Conservation (phyloP, 106 monocot species). For the Iris macrosiphon region DNA sequence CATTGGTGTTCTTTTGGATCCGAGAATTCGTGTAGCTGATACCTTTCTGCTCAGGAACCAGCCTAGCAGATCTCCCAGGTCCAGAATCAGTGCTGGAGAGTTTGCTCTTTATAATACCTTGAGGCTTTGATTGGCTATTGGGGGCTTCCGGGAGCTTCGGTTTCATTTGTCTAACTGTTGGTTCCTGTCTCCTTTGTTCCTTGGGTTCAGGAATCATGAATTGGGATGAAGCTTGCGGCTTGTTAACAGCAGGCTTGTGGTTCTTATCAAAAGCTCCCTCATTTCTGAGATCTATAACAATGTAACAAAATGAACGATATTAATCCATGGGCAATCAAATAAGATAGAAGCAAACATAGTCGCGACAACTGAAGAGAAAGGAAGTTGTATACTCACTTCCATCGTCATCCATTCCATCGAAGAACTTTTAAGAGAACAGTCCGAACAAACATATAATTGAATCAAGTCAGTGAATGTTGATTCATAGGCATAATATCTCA, state of each 20-base stretch:
- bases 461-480: slow-evolving; percentile 5
- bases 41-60: neutral
- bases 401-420: slow-evolving; percentile 89
- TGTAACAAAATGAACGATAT: neutral
- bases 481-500: neutral
- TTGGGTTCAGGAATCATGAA: too few species aligned
- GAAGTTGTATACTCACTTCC: slow-evolving; percentile 71
- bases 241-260: slow-evolving; percentile 1
- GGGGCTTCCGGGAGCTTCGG: slow-evolving; percentile 15
- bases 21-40: neutral
- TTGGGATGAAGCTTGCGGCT: too few species aligned
- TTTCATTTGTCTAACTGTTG: too few species aligned
- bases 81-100: slow-evolving; percentile 16
- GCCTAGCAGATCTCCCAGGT: neutral
- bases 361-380: neutral
- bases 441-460: slow-evolving; percentile 2
- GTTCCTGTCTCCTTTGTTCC: too few species aligned
- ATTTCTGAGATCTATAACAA: slow-evolving; percentile 50
- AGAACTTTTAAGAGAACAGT: slow-evolving; percentile 44
- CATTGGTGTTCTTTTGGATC: slow-evolving; percentile 10
- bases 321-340: neutral
- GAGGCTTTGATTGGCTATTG: slow-evolving; percentile 9
- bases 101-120: slow-evolving; percentile 1
- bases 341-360: too few species aligned
- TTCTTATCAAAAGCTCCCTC: slow-evolving; percentile 13